Percentiles rank a stretch among this genome's conserved stretches.
phyloP scores from a whole-genome alignment of 257 asterid genomes.

The Plantago elongata region DNA sequence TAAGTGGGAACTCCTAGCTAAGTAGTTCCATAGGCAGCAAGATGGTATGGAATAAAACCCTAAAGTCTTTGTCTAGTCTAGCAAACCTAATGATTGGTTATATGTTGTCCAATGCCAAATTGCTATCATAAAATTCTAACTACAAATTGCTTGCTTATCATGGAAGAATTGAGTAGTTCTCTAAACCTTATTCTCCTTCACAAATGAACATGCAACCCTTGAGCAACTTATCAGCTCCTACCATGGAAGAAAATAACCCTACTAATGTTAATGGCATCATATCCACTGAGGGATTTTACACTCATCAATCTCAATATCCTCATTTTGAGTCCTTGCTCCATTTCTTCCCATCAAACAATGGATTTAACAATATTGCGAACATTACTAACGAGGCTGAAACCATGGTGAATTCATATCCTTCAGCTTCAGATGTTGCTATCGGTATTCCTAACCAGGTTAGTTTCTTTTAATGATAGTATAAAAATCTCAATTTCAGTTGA shows the following conservation, averaged over 20 bases:
- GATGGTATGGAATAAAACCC: too few species aligned
- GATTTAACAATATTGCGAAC: conserved; percentile 21
- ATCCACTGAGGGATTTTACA: conserved; percentile 24
- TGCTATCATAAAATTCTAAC: too few species aligned
- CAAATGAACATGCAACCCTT: conserved; percentile 30
- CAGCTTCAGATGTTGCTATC: conserved; percentile 18
- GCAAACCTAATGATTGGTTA: too few species aligned
- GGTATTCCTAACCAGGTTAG: conserved; percentile 28
- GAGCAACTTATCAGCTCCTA: conserved; percentile 28
- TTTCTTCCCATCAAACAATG: conserved; percentile 36
- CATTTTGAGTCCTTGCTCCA: conserved; percentile 34
- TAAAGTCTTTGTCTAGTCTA: too few species aligned
- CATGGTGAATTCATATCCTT: conserved; percentile 27
- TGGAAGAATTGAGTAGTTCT: conserved; percentile 33
- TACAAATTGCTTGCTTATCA: conserved; percentile 7
- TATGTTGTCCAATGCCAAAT: too few species aligned
- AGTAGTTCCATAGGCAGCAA: too few species aligned
- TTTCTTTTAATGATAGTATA: not conserved
- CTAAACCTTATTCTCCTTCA: not conserved
- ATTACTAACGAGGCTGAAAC: conserved; percentile 25
- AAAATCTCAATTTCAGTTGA: too few species aligned
- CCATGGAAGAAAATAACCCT: conserved; percentile 36
- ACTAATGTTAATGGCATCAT: conserved; percentile 26
- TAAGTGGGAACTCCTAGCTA: too few species aligned
- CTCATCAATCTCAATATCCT: conserved; percentile 5